phyloP scores from a whole-genome alignment of 106 monocot genomes.

The Posidonia australis region DNA sequence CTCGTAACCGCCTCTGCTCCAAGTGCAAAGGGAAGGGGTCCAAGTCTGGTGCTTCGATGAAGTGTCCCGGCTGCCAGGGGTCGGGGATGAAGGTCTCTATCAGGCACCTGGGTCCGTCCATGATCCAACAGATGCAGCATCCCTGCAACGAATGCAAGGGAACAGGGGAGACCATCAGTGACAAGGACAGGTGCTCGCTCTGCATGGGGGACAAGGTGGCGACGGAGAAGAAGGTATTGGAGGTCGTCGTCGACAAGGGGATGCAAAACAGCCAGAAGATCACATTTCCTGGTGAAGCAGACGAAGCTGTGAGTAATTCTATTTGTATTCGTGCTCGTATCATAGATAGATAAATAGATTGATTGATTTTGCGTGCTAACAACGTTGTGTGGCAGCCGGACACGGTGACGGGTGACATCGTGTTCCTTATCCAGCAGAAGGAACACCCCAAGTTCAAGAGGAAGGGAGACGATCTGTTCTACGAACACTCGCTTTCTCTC shows the following conservation, averaged over 20 bases:
- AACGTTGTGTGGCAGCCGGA: no score
- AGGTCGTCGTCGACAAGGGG: conserved; percentile 78
- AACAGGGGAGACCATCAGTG: conserved; percentile 59
- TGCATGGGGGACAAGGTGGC: conserved; percentile 88
- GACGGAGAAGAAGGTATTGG: conserved; percentile 77
- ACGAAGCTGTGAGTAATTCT: conserved; percentile 55
- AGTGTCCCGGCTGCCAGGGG: conserved; percentile 55
- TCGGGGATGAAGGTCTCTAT: conserved; percentile 71
- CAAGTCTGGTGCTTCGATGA: conserved; percentile 63
- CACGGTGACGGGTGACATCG: conserved; percentile 58
- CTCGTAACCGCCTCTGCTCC: conserved; percentile 60
- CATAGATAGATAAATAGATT: not conserved
- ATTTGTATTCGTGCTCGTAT: not conserved
- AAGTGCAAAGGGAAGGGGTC: conserved; percentile 85
- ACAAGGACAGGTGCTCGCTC: conserved; percentile 64
- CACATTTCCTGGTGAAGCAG: conserved; percentile 85
- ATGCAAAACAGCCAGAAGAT: conserved; percentile 88
- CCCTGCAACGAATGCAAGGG: conserved; percentile 87
- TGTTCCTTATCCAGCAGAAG: conserved; percentile 70
- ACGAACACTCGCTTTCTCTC: conserved; percentile 59
- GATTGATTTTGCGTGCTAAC: not conserved
- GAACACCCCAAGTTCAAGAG: conserved; percentile 84
- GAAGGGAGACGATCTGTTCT: conserved; percentile 83
- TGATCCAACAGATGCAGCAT: conserved; percentile 87
- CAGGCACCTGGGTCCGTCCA: conserved; percentile 50